A percentile compares a stretch with the other conserved stretches of the same genome.
phyloP scores from a whole-genome alignment of 179 eudicot genomes.

The Spergularia azorica region DNA sequence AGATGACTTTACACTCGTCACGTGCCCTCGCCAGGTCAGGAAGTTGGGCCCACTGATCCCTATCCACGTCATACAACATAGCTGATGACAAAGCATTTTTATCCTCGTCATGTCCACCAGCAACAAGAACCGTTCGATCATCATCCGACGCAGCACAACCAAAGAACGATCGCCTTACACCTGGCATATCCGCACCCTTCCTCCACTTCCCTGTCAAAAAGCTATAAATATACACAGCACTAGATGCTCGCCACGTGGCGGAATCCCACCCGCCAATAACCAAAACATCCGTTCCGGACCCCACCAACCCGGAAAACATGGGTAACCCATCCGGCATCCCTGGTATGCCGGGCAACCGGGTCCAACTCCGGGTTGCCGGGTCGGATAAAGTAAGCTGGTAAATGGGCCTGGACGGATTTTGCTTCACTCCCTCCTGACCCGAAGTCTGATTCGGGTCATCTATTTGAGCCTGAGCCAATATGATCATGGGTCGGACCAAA shows the following conservation, averaged over 20 bases:
- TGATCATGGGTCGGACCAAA: conserved; percentile 40
- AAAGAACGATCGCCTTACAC: conserved; percentile 52
- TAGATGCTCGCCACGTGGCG: conserved; percentile 47
- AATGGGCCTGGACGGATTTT: conserved; percentile 27
- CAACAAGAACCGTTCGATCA: conserved; percentile 49
- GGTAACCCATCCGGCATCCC: conserved; percentile 56
- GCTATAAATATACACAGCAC: conserved; percentile 44
- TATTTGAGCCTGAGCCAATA: conserved; percentile 47
- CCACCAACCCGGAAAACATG: conserved; percentile 62
- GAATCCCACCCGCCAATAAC: conserved; percentile 84
- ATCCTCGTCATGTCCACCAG: conserved; percentile 73
- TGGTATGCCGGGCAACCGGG: conserved; percentile 48
- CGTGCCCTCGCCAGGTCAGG: conserved; percentile 61
- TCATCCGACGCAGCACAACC: conserved; percentile 55
- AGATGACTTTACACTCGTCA: conserved; percentile 58
- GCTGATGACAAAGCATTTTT: conserved; percentile 58
- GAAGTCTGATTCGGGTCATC: conserved; percentile 17
- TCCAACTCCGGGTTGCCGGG: conserved; percentile 48
- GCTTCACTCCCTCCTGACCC: conserved; percentile 16
- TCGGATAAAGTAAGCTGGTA: conserved; percentile 51
- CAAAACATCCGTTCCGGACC: conserved; percentile 55
- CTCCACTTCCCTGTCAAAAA: conserved; percentile 53
- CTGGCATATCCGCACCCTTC: conserved; percentile 62
- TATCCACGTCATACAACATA: conserved; percentile 51
- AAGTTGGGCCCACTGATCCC: conserved; percentile 46